These are phyloP conservation scores for Polytrichum formosum DNA, from an alignment of 225 moss, liverwort and hornwort species.

Conservation along the genomic window DNA sequence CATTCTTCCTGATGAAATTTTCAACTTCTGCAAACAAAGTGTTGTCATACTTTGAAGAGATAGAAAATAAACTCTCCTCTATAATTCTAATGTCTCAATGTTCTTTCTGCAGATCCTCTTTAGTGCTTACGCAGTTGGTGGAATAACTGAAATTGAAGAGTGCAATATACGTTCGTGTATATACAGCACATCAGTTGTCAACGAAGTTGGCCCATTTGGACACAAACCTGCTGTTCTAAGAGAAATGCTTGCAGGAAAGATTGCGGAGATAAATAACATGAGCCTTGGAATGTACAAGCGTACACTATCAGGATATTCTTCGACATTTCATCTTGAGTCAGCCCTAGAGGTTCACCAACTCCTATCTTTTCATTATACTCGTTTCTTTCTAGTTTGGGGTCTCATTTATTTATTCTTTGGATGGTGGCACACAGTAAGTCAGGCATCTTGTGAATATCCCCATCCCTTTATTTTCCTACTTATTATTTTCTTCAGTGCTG, in stretches of 20 bases:
- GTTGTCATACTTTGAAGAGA: no score
- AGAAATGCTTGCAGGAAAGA: constrained; percentile 79
- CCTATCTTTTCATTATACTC: neutral
- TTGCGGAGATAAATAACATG: constrained; percentile 17
- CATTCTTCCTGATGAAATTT: no score
- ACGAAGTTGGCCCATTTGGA: constrained; percentile 69
- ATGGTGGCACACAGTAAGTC: no score
- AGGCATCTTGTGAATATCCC: no score
- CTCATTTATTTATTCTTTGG: no score
- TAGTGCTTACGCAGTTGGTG: constrained; percentile 77
- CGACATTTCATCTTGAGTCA: constrained; percentile 63
- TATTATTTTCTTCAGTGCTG: no score
- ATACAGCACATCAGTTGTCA: constrained; percentile 58
- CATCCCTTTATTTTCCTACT: no score
- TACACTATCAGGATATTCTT: constrained; percentile 61
- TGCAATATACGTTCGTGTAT: constrained; percentile 58
- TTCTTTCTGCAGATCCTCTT: constrained; percentile 61
- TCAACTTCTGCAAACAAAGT: no score
- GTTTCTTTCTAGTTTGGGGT: no score
- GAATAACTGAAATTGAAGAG: constrained; percentile 72
- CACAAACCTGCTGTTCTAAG: constrained; percentile 57
- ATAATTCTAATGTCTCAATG: constrained; percentile 4
- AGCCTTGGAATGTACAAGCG: constrained; percentile 76
- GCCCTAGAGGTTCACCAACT: constrained; percentile 63
- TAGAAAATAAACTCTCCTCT: no score